phyloP scores from a whole-genome alignment of 306 rosid species.

The Aeschynomene evenia region DNA sequence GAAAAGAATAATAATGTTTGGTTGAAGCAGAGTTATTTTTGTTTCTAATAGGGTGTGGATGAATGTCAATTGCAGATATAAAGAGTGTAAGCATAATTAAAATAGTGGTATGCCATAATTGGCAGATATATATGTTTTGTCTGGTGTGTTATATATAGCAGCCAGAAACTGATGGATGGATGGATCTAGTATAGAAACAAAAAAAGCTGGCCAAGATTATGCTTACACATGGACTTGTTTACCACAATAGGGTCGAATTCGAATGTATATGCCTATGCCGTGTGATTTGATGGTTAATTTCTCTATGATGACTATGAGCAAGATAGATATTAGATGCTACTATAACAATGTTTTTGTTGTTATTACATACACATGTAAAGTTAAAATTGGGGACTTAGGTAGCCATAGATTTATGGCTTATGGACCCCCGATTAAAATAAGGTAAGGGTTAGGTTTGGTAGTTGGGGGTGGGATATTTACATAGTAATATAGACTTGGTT shows the following conservation, averaged over 20 bases:
- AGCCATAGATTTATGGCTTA: neutral
- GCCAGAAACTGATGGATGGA: neutral
- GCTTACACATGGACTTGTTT: neutral
- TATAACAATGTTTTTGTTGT: too few species aligned
- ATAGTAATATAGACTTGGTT: too few species aligned
- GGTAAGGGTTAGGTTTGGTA: conserved; percentile 39
- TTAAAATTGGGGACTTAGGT: neutral
- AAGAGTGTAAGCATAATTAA: neutral
- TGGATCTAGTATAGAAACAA: neutral
- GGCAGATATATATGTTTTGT: neutral
- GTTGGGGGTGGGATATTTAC: too few species aligned
- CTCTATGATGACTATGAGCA: neutral
- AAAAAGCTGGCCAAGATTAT: neutral
- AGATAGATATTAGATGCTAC: too few species aligned
- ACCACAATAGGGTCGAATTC: neutral
- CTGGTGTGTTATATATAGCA: neutral
- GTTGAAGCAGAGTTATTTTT: neutral
- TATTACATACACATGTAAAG: neutral
- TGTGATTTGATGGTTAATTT: conserved; percentile 34
- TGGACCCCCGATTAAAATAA: conserved; percentile 35
- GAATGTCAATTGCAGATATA: neutral
- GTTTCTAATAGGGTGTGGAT: conserved; percentile 18
- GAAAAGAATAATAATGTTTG: neutral
- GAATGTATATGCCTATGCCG: too few species aligned
- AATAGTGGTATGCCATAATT: conserved; percentile 16